Evolutionary conservation across 306 rosid genomes (phyloP), one percentile per base, ranked within the genome.

Genomic region (Herpetospermum pedunculosum): DNA sequence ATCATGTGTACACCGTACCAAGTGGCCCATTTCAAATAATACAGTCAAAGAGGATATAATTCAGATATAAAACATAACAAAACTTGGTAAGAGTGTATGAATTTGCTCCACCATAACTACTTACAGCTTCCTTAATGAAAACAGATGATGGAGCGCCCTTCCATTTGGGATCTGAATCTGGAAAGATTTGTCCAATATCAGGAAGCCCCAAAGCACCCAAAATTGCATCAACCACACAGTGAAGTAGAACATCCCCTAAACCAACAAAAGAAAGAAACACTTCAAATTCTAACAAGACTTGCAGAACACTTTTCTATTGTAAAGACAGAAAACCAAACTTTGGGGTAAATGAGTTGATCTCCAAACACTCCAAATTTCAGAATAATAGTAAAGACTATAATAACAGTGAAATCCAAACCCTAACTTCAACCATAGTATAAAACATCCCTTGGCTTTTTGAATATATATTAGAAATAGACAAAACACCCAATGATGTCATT

Each of bases 151-250:
- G 79, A 16, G 96, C 90, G 32, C 97, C 97, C 80, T 90, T 88
- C 97, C 99, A 91, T 74, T 92, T 88, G 23, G 99, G 99, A 82
- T 95, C 97, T 4, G 88, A 80, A 84, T 89, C 90, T 15, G 97
- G 97, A 60, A 91, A 95, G 67, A 89, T 92, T 79, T 95, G 96
- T 6, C 96, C 96, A 6, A 95, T 92, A 80, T 91, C 97, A 72
- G 96, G 99, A 77, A 95, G 96, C 62, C 99, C 96, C 72, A 95
- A 77, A 15, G 96, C 99, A 30, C 99, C 96, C 81, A 89, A 77
- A 78, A 95, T 95, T 5, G 93, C 96, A 87, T 95, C 97, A 8
- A 92, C 99, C 76, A 91, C 96, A 58, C 97, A 95, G 75, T 95
- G 99, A 76, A 95, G 96, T 81, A 95, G 81, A 78, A 92, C 99